Conservation (phyloP, 1,139 yeast genomes). For the Sugiyamaella pinicola region DNA sequence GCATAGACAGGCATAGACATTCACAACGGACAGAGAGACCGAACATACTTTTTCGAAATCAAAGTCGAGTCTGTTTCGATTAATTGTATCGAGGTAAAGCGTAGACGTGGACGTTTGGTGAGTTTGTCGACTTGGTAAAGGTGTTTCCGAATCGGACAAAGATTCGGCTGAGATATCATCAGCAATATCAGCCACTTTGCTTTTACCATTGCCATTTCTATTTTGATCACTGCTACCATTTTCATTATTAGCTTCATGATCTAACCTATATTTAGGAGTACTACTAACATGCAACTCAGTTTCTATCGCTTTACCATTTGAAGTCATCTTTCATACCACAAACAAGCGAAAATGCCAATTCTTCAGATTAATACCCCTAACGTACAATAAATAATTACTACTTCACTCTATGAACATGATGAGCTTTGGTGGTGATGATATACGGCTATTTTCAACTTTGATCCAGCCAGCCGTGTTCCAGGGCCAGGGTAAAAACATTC, state of each 20-base stretch:
- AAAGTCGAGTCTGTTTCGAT: slow-evolving; percentile 61
- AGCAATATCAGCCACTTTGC: background rate
- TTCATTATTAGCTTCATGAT: background rate
- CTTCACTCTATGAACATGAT: background rate
- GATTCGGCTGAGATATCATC: background rate
- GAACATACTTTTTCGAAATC: slow-evolving; percentile 70
- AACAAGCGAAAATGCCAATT: background rate
- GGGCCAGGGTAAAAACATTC: background rate
- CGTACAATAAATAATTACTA: background rate
- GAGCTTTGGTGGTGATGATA: no score
- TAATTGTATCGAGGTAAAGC: slow-evolving; percentile 57
- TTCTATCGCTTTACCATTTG: background rate
- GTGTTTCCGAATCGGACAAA: background rate
- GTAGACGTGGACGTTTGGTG: no score
- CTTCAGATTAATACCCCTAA: no score
- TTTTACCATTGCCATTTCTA: background rate
- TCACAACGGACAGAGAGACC: slow-evolving; percentile 59
- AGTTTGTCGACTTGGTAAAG: no score
- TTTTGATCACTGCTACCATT: background rate
- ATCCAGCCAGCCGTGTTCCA: background rate
- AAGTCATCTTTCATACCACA: background rate
- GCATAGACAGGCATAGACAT: slow-evolving; percentile 69
- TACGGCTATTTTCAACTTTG: background rate
- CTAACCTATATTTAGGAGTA: background rate
- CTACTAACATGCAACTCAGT: background rate